Evolutionary conservation across 2,329 filamentous ascomycete genomes (phyloP), one percentile per base, ranked within the genome.

Genomic region (Colletotrichum sp.): DNA sequence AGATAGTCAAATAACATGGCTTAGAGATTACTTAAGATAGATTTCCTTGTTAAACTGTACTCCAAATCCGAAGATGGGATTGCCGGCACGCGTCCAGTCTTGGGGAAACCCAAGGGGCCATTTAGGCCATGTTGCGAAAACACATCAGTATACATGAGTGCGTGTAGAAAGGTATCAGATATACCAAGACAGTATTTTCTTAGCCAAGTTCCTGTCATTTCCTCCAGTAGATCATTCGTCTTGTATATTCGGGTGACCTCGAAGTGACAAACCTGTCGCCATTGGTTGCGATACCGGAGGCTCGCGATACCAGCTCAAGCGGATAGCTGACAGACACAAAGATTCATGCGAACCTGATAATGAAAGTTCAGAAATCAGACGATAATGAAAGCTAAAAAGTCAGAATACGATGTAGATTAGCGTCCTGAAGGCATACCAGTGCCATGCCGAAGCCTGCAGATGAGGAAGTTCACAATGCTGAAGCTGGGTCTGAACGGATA

Each of bases 11-110:
- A 24, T 24, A 24, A 24, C 24, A 24, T 24, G 24, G 24, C 24
- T 24, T 24, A 24, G 24, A 24, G 24, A 24, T 24, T 24, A 24
- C 24, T 24, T 24, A 39, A 39, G 15, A 39, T 39, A 8, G 5
- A 0, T 9, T 18, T 39, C 16, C 8, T 18, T 2, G 16, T 39
- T 5, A 0, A 5, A 1, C 3, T 39, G 16, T 9, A 39, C 16
- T 18, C 24, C 24, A 24, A 24, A 24, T 24, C 24, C 24, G 24
- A 24, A 24, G 24, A 24, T 24, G 24, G 24, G 24, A 24, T 24
- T 24, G 24, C 24, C 24, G 24, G 24, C 24, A 24, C 24, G 8
- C 8, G 32, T 34, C 13, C 32, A n/a, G 39, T n/a, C 39, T n/a
- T 12, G 8, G 39, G 39, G 18, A 44, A n/a, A 10, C 8, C 8